These are phyloP conservation scores for Chlorella sp. DNA, from an alignment of 139 green algal species.

Conservation along the genomic window DNA sequence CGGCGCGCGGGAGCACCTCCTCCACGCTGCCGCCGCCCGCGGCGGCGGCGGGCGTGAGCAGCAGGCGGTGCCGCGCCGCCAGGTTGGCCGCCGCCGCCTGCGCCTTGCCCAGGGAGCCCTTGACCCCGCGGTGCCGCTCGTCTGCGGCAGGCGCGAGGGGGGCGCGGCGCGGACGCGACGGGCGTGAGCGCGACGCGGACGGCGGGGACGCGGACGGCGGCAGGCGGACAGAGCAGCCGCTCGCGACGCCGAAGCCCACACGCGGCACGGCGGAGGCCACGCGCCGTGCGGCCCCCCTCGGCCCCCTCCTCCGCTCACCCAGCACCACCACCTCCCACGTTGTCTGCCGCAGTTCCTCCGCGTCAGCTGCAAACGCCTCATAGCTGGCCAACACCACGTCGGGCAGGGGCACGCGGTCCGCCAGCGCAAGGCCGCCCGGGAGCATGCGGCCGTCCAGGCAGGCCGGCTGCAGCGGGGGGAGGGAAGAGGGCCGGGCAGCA, in stretches of 20 bases:
- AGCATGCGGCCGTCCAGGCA: constrained; percentile 55
- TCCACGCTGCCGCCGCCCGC: constrained; percentile 18
- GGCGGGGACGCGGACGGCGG: too few species aligned
- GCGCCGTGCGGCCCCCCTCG: too few species aligned
- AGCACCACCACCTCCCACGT: constrained; percentile 71
- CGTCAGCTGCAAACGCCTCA: constrained; percentile 63
- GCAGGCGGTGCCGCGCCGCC: constrained; percentile 38
- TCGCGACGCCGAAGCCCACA: too few species aligned
- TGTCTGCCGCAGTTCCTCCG: constrained; percentile 47
- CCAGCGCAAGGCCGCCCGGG: constrained; percentile 1
- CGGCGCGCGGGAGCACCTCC: constrained; percentile 33
- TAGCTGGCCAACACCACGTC: constrained; percentile 74
- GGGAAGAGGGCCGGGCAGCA: too few species aligned
- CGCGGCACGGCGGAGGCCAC: too few species aligned
- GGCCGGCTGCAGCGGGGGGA: too few species aligned
- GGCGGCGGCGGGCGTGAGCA: constrained; percentile 39
- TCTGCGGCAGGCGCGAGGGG: too few species aligned
- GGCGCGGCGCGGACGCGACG: too few species aligned
- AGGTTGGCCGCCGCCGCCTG: constrained; percentile 44
- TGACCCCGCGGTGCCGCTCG: constrained; percentile 56
- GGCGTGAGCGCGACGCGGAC: too few species aligned
- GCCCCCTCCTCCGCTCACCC: too few species aligned
- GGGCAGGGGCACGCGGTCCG: constrained; percentile 58
- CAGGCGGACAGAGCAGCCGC: too few species aligned
- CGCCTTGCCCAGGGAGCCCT: constrained; percentile 45